Evolutionary conservation across 202 grass and related monocot genomes (phyloP), one percentile per base, ranked within the genome.

Genomic region (Zoysia matrella): DNA sequence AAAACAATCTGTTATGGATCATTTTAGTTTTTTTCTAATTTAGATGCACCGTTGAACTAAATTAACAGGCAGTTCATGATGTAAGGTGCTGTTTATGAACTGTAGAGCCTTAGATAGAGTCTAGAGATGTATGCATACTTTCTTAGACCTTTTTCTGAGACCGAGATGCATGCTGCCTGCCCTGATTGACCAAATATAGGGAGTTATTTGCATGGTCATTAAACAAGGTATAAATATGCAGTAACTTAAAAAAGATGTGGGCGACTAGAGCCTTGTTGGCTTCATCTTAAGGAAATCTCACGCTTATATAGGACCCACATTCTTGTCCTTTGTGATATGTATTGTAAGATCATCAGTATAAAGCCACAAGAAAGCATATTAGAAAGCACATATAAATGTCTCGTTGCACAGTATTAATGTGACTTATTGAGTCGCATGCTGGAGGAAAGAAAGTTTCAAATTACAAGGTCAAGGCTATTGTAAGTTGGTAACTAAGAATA

Each of bases 231-330:
- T 54, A 54, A 50, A 54, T 42, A 14, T 10, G 70, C 11, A 42
- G 11, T 12, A 54, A 8, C 50, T 72, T 54, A 50, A 41, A 41
- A 54, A 15, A 42, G 47, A 39, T 82, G 67, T 67, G 60, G 88
- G 93, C 91, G 89, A 11, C 91, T 43, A 16, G 82, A 14, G 84
- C 89, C 52, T 60, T 81, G 69, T 78, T 78, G 5, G 82, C 91
- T 78, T 90, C 84, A 54, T 79, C 60, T 76, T 84, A 74, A 43
- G 58, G 50, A 80, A 88, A 94, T 47, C 89, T 84, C 84, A 94
- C 88, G 79, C 73, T 75, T 69, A 86, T 54, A 45, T 91, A 83
- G 47, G 77, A 84, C 42, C 69, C 47, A 13, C 86, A 60, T 52
- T 90, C 60, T 86, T 60, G 11, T 87, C 84, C 60, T 45, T 77